Base-by-base conservation (phyloP, 768 basidiomycete genomes). In the Russula compacta region DNA sequence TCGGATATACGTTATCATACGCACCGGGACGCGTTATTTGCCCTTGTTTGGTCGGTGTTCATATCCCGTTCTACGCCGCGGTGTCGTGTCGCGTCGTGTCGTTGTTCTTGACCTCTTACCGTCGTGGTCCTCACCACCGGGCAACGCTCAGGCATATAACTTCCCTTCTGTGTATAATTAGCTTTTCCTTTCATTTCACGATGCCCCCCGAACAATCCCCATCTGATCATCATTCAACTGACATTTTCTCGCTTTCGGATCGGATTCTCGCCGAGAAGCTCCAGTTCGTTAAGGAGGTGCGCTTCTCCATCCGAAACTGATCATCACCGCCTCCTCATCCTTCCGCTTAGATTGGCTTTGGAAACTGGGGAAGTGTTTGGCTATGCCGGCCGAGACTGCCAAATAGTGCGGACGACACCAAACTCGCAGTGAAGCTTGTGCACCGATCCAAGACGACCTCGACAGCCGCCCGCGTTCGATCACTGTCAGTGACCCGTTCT, bases 301-400 rank as follows among this genome's bases (percentile, higher is more conserved):
- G 76, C 69, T 51, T n/a, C 52, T 51, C 17, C 15, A 19, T 50
- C 24, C 24, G 50, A 35, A 44, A 24, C 58, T 56, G 58, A 64
- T 42, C 59, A 32, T 44, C 14, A 21, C n/a, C 32, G 38, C 19
- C 11, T 19, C 46, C 58, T 58, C 55, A 61, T 61, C 12, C 40
- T n/a, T 40, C 49, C 56, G 35, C 36, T 56, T 38, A 92, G 88
- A 87, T 92, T 75, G 92, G 92, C 36, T 91, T 82, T 70, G 92
- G 92, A 46, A 94, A 93, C 75, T 95, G 92, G 92, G 92, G 92
- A 40, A 87, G 86, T 70, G 91, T 93, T 64, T 92, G 89, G 90
- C 74, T 88, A 66, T 89, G 86, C 69, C 76, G 75, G 39, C 83
- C 85, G 61, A 89, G 83, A 72, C 76, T 72, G 71, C 53, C 74